Percentiles rank a stretch among this genome's conserved stretches.
Conservation (phyloP, 768 basidiomycete genomes). For the Boletus reticuloceps region DNA sequence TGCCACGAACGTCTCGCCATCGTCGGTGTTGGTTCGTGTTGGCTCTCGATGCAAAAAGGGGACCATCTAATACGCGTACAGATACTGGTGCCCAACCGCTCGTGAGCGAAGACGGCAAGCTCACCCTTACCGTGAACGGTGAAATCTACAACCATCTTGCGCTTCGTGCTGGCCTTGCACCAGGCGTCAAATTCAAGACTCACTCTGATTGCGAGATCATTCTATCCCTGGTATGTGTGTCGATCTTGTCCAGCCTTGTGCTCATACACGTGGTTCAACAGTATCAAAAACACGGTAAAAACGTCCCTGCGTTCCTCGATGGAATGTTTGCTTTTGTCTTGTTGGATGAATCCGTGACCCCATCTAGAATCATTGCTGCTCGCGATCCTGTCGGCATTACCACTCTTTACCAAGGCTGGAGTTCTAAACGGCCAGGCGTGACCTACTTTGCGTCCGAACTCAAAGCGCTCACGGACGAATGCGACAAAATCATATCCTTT, state of each 20-base stretch:
- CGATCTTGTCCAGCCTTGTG: not conserved
- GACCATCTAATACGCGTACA: slow-evolving; percentile 30
- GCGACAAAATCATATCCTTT: slow-evolving; percentile 93
- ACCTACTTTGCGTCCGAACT: slow-evolving; percentile 96
- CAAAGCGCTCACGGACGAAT: slow-evolving; percentile 87
- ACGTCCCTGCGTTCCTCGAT: slow-evolving; percentile 78
- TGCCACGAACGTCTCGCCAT: slow-evolving; percentile 96
- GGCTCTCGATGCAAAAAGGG: not conserved
- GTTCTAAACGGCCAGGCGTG: slow-evolving; percentile 73
- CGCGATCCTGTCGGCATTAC: slow-evolving; percentile 98
- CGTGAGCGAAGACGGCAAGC: slow-evolving; percentile 77
- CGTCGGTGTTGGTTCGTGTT: slow-evolving; percentile 86
- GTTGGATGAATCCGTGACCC: slow-evolving; percentile 87
- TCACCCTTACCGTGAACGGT: slow-evolving; percentile 91
- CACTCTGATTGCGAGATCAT: slow-evolving; percentile 99
- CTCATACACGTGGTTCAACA: slow-evolving; percentile 29
- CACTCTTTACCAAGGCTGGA: slow-evolving; percentile 97
- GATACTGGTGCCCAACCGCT: slow-evolving; percentile 97
- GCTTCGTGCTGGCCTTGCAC: slow-evolving; percentile 64
- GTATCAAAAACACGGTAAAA: slow-evolving; percentile 83
- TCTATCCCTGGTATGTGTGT: slow-evolving; percentile 71
- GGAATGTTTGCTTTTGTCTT: slow-evolving; percentile 99
- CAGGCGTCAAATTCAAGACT: slow-evolving; percentile 84
- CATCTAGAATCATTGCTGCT: slow-evolving; percentile 89
- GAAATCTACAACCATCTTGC: slow-evolving; percentile 98